Base-by-base conservation (phyloP, 2,329 filamentous ascomycete genomes). In the Cercospora nicotianae region DNA sequence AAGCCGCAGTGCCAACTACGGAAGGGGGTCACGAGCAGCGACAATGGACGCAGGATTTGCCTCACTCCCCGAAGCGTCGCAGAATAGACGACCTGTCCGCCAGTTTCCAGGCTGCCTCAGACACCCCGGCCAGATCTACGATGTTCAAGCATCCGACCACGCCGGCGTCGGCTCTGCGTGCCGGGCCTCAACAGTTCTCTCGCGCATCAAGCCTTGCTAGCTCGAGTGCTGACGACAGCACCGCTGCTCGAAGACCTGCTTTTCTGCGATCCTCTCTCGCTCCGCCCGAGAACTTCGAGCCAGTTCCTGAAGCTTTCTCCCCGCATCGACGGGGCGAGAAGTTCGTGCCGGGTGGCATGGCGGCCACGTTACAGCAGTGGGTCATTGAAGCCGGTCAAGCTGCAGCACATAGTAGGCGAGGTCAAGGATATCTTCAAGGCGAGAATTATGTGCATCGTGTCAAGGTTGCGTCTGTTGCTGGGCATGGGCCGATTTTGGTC, bases 281-380 rank as follows among this genome's bases (percentile, higher is more conserved):
- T 12, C 73, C 77, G 3, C 76, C 75, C 12, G 76, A 77, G 2
- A 70, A 55, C 12, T 58, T 69, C 13, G 76, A 77, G 4, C 83
- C 83, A 0, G 76, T 85, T 0, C 84, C 85, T 0, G 83, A 85
- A 48, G 80, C 82, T 45, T 87, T 87, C 75, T 86, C 85, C 0
- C 85, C 86, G 1, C 82, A 83, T 58, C 79, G 84, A 28, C 81
- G 81, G 67, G 81, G 80, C 0, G 80, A 84, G 69, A 83, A 83
- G 71, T 87, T 84, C 69, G 57, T 85, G 0, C 76, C 81, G 1
- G 80, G 81, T 3, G 85, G 85, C 1, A 76, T 86, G 64, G 85
- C 85, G 3, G 79, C 81, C 0, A 82, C 80, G 59, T 74, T 86
- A 31, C 80, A 84, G 60, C 77, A 79, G 16, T 87, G 84, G 84